Evolutionary conservation across 2,329 filamentous ascomycete genomes (phyloP).

Genomic region (Monosporascus sp.): DNA sequence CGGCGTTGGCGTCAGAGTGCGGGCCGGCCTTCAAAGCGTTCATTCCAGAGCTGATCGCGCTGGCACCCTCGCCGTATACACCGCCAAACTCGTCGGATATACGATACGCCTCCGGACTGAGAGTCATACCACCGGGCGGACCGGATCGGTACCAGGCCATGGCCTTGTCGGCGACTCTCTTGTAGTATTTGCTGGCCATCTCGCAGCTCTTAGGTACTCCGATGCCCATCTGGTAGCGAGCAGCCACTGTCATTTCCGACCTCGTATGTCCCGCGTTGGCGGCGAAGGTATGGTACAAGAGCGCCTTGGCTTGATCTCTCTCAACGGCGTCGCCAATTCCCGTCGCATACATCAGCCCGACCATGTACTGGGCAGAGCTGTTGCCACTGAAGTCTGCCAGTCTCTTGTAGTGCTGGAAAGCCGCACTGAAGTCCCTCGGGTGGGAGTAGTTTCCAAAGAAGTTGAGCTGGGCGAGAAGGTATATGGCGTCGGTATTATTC

Average conservation of each 20-base stretch:
- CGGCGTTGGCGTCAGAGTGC: conserved; percentile 76
- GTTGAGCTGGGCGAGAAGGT: conserved; percentile 86
- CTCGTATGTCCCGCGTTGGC: conserved; percentile 76
- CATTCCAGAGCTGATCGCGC: conserved; percentile 77
- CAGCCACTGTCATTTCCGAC: conserved; percentile 91
- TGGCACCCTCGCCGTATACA: conserved; percentile 92
- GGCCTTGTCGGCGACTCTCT: conserved; percentile 87
- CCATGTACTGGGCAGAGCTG: conserved; percentile 89
- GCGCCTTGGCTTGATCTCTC: conserved; percentile 81
- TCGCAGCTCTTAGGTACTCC: conserved; percentile 84
- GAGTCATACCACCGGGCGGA: conserved; percentile 77
- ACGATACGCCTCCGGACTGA: conserved; percentile 73
- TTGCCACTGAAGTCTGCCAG: conserved; percentile 77
- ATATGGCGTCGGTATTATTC: conserved; percentile 78
- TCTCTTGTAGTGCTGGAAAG: conserved; percentile 76
- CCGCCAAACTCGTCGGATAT: conserved; percentile 89
- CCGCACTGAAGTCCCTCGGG: conserved; percentile 71
- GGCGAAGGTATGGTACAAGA: conserved; percentile 92
- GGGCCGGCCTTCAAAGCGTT: conserved; percentile 71
- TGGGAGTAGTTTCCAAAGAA: conserved; percentile 94
- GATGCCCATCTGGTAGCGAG: conserved; percentile 79
- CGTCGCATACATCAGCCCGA: conserved; percentile 93
- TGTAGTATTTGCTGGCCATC: conserved; percentile 81
- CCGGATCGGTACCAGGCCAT: conserved; percentile 84
- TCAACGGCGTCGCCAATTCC: conserved; percentile 78